Evolutionary conservation across 2,329 filamentous ascomycete genomes (phyloP).

Genomic region (Clonostachys rhizophaga): DNA sequence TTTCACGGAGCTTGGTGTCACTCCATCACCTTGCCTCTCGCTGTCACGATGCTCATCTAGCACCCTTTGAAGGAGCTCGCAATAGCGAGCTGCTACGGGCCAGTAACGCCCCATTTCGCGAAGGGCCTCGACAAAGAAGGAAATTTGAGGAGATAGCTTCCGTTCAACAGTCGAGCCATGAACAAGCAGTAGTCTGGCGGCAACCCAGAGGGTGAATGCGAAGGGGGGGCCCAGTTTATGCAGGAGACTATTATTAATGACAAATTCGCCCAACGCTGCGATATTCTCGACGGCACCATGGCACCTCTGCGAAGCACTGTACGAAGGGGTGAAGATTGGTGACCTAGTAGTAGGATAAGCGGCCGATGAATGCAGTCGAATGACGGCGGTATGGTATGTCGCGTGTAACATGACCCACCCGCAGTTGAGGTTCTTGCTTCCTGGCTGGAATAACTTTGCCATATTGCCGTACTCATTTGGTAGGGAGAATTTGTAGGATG

Average conservation of each 20-base stretch:
- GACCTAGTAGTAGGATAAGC: slow-evolving; percentile 88
- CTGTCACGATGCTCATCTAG: slow-evolving; percentile 82
- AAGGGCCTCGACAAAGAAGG: slow-evolving; percentile 77
- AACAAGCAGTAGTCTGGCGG: slow-evolving; percentile 79
- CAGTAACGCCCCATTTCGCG: slow-evolving; percentile 77
- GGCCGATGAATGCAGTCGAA: slow-evolving; percentile 85
- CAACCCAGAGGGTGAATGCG: slow-evolving; percentile 90
- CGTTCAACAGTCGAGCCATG: slow-evolving; percentile 88
- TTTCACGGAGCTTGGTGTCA: slow-evolving; percentile 77
- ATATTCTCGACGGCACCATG: slow-evolving; percentile 81
- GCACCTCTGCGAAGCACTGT: slow-evolving; percentile 78
- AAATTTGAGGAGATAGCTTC: slow-evolving; percentile 73
- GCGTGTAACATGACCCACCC: slow-evolving; percentile 90
- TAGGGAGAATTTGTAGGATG: slow-evolving; percentile 78
- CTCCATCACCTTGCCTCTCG: slow-evolving; percentile 67
- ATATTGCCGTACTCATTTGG: slow-evolving; percentile 83
- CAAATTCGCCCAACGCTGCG: slow-evolving; percentile 71
- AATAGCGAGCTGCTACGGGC: slow-evolving; percentile 82
- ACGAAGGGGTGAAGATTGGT: slow-evolving; percentile 84
- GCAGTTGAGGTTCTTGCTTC: slow-evolving; percentile 68
- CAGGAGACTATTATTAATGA: slow-evolving; percentile 69
- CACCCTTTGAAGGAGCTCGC: slow-evolving; percentile 72
- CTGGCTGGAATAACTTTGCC: slow-evolving; percentile 68
- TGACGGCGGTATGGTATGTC: slow-evolving; percentile 85
- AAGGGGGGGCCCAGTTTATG: slow-evolving; percentile 84